Conservation (phyloP, 192 early-diverging fungal species). For the Entrophospora sp. region DNA sequence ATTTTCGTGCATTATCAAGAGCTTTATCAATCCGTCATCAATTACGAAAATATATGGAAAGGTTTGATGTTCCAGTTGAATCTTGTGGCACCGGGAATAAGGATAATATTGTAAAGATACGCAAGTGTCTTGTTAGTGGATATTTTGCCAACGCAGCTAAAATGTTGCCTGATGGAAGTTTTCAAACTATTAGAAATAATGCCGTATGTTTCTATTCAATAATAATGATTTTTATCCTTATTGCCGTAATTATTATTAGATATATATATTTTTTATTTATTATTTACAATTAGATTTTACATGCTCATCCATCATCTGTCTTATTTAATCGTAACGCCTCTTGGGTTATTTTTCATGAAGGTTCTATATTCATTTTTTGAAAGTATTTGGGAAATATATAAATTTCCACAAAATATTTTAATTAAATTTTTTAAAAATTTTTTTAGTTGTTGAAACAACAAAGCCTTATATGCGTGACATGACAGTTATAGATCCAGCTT, state of each 20-base stretch:
- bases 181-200: slow-evolving; percentile 54
- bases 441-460: slow-evolving; percentile 76
- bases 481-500: slow-evolving; percentile 83
- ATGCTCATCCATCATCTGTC: slow-evolving; percentile 89
- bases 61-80: slow-evolving; percentile 18
- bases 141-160: slow-evolving; percentile 71
- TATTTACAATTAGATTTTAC: slow-evolving; percentile 21
- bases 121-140: slow-evolving; percentile 63
- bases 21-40: slow-evolving; percentile 85
- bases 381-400: not conserved
- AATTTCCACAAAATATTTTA: not conserved
- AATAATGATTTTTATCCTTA: not conserved
- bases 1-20: slow-evolving; percentile 69
- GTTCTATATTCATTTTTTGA: slow-evolving; percentile 22
- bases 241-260: not conserved
- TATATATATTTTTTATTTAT: not conserved
- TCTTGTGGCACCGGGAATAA: no score
- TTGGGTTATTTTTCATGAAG: slow-evolving; percentile 92
- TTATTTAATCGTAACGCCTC: slow-evolving; percentile 83
- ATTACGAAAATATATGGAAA: slow-evolving; percentile 59
- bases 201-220: slow-evolving; percentile 36
- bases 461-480: slow-evolving; percentile 97
- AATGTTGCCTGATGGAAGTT: slow-evolving; percentile 57
- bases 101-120: slow-evolving; percentile 29
- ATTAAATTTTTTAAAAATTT: not conserved